Evolutionary conservation across 345 rosid genomes (phyloP).

Genomic region (Heritiera fomes): DNA sequence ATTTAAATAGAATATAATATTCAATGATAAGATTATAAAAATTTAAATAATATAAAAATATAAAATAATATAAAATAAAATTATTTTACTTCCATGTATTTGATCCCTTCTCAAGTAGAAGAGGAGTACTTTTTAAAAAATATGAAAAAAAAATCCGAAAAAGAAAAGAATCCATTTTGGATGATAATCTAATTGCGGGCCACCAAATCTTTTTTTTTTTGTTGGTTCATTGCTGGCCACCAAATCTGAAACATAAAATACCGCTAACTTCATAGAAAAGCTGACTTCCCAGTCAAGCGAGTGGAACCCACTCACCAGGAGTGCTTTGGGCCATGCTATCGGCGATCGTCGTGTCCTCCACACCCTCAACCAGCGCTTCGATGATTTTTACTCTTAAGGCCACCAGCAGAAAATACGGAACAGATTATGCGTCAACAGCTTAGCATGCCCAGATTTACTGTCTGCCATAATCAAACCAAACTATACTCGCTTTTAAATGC

Average conservation of each 20-base stretch:
- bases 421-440: conserved; percentile 8
- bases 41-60: too few species aligned
- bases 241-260: background rate
- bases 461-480: background rate
- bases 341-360: background rate
- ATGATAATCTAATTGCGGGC: too few species aligned
- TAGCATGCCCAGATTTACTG: background rate
- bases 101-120: too few species aligned
- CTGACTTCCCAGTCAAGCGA: background rate
- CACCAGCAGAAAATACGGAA: background rate
- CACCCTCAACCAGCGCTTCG: background rate
- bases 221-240: too few species aligned
- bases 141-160: background rate
- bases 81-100: too few species aligned
- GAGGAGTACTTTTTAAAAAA: too few species aligned
- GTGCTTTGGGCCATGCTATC: background rate
- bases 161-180: background rate
- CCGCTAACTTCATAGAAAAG: background rate
- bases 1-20: too few species aligned
- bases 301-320: conserved; percentile 9
- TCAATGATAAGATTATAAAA: too few species aligned
- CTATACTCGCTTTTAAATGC: background rate
- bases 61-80: too few species aligned
- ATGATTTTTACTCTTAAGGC: background rate
- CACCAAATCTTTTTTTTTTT: background rate